Evolutionary conservation across 345 rosid species (phyloP), one percentile per base, ranked within the genome.

Genomic region (Zanthoxylum bungeanum): DNA sequence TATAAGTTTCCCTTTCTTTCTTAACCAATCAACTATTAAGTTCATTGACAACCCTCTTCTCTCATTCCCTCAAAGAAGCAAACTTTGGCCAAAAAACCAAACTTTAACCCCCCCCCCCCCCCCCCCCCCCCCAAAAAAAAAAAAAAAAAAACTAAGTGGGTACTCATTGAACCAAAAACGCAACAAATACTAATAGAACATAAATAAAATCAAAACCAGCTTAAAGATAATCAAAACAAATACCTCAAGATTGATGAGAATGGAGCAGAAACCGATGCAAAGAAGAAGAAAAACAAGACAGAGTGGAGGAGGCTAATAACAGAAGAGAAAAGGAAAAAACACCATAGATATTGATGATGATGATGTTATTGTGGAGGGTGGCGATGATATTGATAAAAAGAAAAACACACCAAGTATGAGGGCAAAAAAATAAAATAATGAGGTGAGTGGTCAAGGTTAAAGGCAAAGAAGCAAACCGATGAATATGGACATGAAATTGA

Each of bases 401-500:
- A 51, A 19, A 19, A 21, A n/a, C n/a, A n/a, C n/a, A n/a, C n/a
- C n/a, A 21, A 44, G 65, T 21, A 56, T 31, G 71, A 53, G 58
- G 22, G n/a, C n/a, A n/a, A n/a, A 5, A 55, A 47, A 73, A 64
- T 66, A 55, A 52, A 71, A 50, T 67, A 44, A 53, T 42, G 56
- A 60, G 39, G 66, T 27, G 77, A 51, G 78, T 68, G 73, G 68
- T 71, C 61, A 34, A 49, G 69, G 70, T 39, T 60, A 51, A n/a
- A 66, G 52, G 72, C 59, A 25, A 71, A 66, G 66, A 70, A 73
- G 75, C 73, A 77, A 81, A 64, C 70, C 36, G 68, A 77, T 70
- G 85, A 81, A 72, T 79, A 81, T 84, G 80, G n/a, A n/a, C n/a
- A n/a, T 44, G 49, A 44, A 44, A 44, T 44, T 44, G 49, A 44